phyloP scores from a whole-genome alignment of 169 alveolate genomes.

The Plasmodium vinckei region DNA sequence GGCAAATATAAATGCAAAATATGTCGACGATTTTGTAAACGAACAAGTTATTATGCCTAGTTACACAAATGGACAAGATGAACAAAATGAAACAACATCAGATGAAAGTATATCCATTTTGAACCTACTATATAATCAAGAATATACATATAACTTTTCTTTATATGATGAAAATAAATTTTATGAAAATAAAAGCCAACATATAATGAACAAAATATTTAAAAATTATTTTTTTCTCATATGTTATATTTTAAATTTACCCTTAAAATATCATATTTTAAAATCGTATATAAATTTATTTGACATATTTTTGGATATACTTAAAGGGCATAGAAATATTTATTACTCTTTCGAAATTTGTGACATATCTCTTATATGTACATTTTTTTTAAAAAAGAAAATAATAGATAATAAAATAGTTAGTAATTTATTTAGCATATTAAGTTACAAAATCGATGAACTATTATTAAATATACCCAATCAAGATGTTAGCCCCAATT shows the following conservation, averaged over 20 bases:
- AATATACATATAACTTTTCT: constrained; percentile 46
- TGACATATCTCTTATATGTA: constrained; percentile 49
- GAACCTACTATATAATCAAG: constrained; percentile 29
- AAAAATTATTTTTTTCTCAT: constrained; percentile 52
- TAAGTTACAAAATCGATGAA: constrained; percentile 1
- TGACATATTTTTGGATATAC: constrained; percentile 15
- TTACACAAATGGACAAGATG: background rate
- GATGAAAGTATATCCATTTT: background rate
- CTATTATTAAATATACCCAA: background rate
- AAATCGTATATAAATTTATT: constrained; percentile 58
- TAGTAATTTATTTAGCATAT: constrained; percentile 7
- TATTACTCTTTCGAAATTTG: constrained; percentile 11
- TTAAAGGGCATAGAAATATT: constrained; percentile 29
- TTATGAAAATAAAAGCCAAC: constrained; percentile 21
- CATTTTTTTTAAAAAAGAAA: constrained; percentile 37
- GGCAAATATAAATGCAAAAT: constrained; percentile 20
- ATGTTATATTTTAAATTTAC: constrained; percentile 38
- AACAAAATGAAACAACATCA: background rate
- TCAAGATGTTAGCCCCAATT: background rate
- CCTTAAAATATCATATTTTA: constrained; percentile 34
- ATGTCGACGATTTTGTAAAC: constrained; percentile 42
- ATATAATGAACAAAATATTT: constrained; percentile 25
- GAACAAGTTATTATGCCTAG: background rate
- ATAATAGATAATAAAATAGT: constrained; percentile 23
- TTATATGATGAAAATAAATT: constrained; percentile 36